phyloP scores from a whole-genome alignment of 2,329 filamentous ascomycete genomes.

The Diplodia sapinea region DNA sequence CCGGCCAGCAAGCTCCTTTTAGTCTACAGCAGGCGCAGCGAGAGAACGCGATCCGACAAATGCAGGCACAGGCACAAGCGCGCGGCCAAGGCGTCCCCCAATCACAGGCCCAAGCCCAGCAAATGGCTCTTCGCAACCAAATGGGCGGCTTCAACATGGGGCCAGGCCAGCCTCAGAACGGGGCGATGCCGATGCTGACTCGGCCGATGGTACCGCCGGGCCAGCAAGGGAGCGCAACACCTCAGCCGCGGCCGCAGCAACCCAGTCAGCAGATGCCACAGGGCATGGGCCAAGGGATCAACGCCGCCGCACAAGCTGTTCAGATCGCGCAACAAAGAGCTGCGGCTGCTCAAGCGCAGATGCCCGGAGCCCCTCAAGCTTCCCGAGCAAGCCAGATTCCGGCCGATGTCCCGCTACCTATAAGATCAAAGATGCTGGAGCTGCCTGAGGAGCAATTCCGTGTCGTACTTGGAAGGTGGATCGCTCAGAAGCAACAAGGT shows the following conservation, averaged over 20 bases:
- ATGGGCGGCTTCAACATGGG: slow-evolving; percentile 53
- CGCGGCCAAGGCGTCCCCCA: slow-evolving; percentile 36
- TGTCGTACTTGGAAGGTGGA: slow-evolving; percentile 10
- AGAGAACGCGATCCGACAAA: slow-evolving; percentile 47
- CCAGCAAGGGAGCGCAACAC: slow-evolving; percentile 46
- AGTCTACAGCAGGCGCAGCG: slow-evolving; percentile 47
- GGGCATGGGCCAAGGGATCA: slow-evolving; percentile 36
- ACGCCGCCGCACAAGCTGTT: slow-evolving; percentile 40
- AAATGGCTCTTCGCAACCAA: slow-evolving; percentile 53
- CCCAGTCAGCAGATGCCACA: slow-evolving; percentile 47
- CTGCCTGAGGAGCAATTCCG: slow-evolving; percentile 45
- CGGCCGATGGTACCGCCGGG: slow-evolving; percentile 55
- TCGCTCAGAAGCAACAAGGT: slow-evolving; percentile 10
- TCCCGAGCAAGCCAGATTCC: slow-evolving; percentile 45
- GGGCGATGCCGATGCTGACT: slow-evolving; percentile 58
- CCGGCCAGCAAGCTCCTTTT: slow-evolving; percentile 24
- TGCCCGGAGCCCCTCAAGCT: slow-evolving; percentile 41
- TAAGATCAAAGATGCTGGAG: slow-evolving; percentile 44
- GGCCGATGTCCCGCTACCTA: slow-evolving; percentile 38
- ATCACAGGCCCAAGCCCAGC: slow-evolving; percentile 37
- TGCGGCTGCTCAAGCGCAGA: slow-evolving; percentile 36
- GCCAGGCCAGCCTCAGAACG: slow-evolving; percentile 47
- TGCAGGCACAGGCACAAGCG: slow-evolving; percentile 50
- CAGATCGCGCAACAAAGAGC: slow-evolving; percentile 46
- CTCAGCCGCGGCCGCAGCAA: slow-evolving; percentile 45